Base-by-base conservation (phyloP, 179 eudicot species). In the Camellia oleifera region DNA sequence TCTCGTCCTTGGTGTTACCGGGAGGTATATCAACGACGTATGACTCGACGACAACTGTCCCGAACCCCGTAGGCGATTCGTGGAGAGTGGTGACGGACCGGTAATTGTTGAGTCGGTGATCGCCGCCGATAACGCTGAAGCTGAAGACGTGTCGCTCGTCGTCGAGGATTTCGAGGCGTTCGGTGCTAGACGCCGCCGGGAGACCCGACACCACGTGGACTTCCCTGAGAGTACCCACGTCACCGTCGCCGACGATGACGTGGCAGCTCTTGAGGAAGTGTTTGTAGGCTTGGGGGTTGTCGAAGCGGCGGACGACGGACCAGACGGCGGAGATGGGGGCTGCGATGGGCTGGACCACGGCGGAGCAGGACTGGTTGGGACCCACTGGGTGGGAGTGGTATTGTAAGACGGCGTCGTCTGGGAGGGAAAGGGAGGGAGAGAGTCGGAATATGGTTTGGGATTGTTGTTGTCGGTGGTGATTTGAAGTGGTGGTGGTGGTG, bases 331-430 rank as follows among this genome's bases (percentile, higher is more conserved):
- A 6, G 53, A 74, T 1, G 2, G 82, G 82, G 32, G 82, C 78
- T 20, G 18, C 46, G n/a, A 80, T 65, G 78, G 42, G 18, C 26
- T 74, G 82, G 20, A 74, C 57, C 72, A 74, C 61, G 57, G 44
- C 66, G n/a, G 78, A 73, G 69, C 73, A 32, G 66, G 66, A 75
- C 53, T 64, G 78, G 78, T 65, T 64, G 45, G 78, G 73, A 23
- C 79, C 77, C n/a, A 84, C 81, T 17, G 66, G 32, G 84, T 80
- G 90, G 52, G 85, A 53, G 83, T 86, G 90, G 84, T 82, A 70
- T 17, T 13, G 72, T 2, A 77, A 75, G 69, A 79, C 81, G 67
- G 81, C 81, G 67, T 82, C 83, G 83, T 78, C 84, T 2, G 84
- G 84, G 57, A 88, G 50, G 40, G 69, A 17, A 2, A 62, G 1